Conservation (phyloP, 495 filamentous ascomycete species). For the Haplographium delicatum region DNA sequence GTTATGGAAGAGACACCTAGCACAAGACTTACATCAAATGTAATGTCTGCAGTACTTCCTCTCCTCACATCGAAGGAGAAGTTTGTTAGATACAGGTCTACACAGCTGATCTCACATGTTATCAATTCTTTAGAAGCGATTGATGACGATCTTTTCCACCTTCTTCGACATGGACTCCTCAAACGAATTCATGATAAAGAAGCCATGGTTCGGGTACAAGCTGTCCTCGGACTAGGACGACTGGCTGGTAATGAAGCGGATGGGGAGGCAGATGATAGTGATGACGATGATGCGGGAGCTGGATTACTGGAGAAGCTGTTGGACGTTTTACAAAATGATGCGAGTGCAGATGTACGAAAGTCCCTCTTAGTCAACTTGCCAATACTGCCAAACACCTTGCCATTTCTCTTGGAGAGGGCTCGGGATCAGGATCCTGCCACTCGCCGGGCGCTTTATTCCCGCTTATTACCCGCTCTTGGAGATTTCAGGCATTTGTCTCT, state of each 20-base stretch:
- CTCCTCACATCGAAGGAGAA: slow-evolving; percentile 82
- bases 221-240: slow-evolving; percentile 82
- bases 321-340: slow-evolving; percentile 89
- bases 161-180: slow-evolving; percentile 66
- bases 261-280: slow-evolving; percentile 64
- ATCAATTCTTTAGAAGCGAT: slow-evolving; percentile 89
- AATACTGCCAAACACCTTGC: slow-evolving; percentile 73
- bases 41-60: slow-evolving; percentile 64
- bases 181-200: slow-evolving; percentile 92
- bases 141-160: slow-evolving; percentile 82
- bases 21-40: slow-evolving; percentile 63
- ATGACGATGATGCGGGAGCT: slow-evolving; percentile 48
- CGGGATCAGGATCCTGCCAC: slow-evolving; percentile 82
- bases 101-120: slow-evolving; percentile 78
- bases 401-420: slow-evolving; percentile 85
- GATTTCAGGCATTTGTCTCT: slow-evolving; percentile 95
- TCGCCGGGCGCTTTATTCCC: slow-evolving; percentile 79
- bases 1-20: slow-evolving; percentile 74
- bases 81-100: slow-evolving; percentile 80
- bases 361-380: slow-evolving; percentile 85
- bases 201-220: slow-evolving; percentile 83
- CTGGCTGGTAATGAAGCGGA: slow-evolving; percentile 77
- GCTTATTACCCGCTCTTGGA: slow-evolving; percentile 80
- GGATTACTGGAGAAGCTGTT: slow-evolving; percentile 77
- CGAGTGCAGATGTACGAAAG: slow-evolving; percentile 85